phyloP scores from a whole-genome alignment of 1,284 basidiomycete species.

The Psilocybe mexicana region DNA sequence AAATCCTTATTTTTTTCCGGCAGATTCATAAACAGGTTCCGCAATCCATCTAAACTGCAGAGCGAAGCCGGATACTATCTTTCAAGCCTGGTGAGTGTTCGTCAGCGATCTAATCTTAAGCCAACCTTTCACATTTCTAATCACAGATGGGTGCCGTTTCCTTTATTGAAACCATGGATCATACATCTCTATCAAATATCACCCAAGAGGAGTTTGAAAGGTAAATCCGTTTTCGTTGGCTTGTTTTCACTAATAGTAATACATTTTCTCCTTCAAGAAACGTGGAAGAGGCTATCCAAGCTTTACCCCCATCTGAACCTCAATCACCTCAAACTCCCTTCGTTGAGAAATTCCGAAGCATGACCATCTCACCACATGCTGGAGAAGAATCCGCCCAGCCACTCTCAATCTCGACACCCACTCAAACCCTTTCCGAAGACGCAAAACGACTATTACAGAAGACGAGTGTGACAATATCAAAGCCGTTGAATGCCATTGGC shows the following conservation, averaged over 20 bases:
- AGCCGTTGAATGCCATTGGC: conserved; percentile 84
- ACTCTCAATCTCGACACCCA: conserved; percentile 63
- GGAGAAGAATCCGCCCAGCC: conserved; percentile 87
- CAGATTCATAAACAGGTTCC: conserved; percentile 95
- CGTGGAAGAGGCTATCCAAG: conserved; percentile 83
- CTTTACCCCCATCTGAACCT: conserved; percentile 63
- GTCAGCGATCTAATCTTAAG: background rate
- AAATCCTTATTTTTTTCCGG: conserved; percentile 1
- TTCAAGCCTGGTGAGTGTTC: conserved; percentile 78
- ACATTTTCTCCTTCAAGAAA: conserved; percentile 40
- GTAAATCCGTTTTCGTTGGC: conserved; percentile 36
- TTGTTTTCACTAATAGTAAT: background rate
- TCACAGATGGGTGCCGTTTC: conserved; percentile 85
- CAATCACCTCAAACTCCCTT: conserved; percentile 47
- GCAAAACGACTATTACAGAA: conserved; percentile 82
- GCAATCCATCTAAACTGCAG: conserved; percentile 86
- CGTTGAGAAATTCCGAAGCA: conserved; percentile 25
- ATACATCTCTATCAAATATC: conserved; percentile 89
- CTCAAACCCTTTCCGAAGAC: conserved; percentile 68
- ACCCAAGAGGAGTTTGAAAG: conserved; percentile 91
- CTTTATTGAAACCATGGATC: conserved; percentile 97
- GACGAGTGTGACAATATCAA: conserved; percentile 86
- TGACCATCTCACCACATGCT: conserved; percentile 43
- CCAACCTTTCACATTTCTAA: background rate
- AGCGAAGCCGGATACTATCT: conserved; percentile 98